Evolutionary conservation across 495 filamentous ascomycete genomes (phyloP).

Genomic region (Tuber indicum): DNA sequence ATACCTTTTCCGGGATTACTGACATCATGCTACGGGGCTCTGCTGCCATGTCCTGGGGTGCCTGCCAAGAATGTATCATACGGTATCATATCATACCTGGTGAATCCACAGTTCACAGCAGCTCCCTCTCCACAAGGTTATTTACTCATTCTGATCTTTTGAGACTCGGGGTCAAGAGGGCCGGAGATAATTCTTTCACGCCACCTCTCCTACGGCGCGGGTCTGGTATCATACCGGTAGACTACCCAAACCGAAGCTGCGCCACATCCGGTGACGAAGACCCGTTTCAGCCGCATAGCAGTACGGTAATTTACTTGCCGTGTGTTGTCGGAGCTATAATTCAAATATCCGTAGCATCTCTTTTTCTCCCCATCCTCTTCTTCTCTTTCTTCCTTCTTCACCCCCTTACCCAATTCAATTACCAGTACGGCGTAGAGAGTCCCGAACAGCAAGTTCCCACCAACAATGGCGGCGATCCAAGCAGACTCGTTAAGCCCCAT

Average conservation of each 20-base stretch:
- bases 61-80: no score
- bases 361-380: not conserved
- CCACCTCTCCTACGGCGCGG: not conserved
- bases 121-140: not conserved
- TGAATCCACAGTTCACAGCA: not conserved
- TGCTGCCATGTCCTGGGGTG: no score
- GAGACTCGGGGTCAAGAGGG: not conserved
- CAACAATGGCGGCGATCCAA: conserved; percentile 43
- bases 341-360: not conserved
- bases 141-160: not conserved
- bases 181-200: not conserved
- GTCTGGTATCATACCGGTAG: not conserved
- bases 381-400: conserved; percentile 4
- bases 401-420: not conserved
- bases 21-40: no score
- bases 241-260: not conserved
- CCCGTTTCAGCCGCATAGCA: not conserved
- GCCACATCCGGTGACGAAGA: conserved; percentile 1
- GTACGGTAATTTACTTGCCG: not conserved
- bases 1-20: no score
- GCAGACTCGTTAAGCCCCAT: conserved; percentile 75
- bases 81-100: no score
- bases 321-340: not conserved
- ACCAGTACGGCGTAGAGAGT: not conserved
- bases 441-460: not conserved